These are phyloP conservation scores for Monosporascus sp. DNA, from an alignment of 2,329 filamentous ascomycete species.

Conservation along the genomic window DNA sequence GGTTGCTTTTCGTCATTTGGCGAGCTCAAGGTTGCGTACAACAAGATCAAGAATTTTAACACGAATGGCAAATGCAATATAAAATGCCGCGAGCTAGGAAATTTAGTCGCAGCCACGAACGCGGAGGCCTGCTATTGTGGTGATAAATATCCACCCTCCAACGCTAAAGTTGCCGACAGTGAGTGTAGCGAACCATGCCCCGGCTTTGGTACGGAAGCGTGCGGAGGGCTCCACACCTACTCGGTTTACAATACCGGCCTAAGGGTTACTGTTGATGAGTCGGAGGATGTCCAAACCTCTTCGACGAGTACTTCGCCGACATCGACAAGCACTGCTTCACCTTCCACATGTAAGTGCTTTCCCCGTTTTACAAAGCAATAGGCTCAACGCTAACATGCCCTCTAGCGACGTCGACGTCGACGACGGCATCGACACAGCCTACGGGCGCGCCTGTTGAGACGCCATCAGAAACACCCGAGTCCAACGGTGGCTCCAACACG, in stretches of 20 bases:
- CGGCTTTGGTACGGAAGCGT: slow-evolving; percentile 57
- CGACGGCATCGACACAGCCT: not conserved
- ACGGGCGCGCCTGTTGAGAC: not conserved
- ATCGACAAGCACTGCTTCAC: slow-evolving; percentile 15
- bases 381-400: not conserved
- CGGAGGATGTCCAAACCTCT: slow-evolving; percentile 20
- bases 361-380: slow-evolving; percentile 5
- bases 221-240: slow-evolving; percentile 44
- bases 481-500: slow-evolving; percentile 53
- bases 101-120: slow-evolving; percentile 57
- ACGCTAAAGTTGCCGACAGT: slow-evolving; percentile 47
- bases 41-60: slow-evolving; percentile 26
- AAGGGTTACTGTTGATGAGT: slow-evolving; percentile 33
- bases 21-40: slow-evolving; percentile 26
- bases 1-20: slow-evolving; percentile 46
- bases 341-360: slow-evolving; percentile 6
- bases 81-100: slow-evolving; percentile 37
- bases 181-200: slow-evolving; percentile 63
- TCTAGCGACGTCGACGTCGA: not conserved
- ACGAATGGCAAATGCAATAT: slow-evolving; percentile 38
- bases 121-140: slow-evolving; percentile 69
- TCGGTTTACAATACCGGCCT: slow-evolving; percentile 49
- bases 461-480: not conserved
- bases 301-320: slow-evolving; percentile 19
- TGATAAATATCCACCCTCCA: slow-evolving; percentile 55